Evolutionary conservation across 2,329 filamentous ascomycete species (phyloP), one percentile per base, ranked within the genome.

Genomic region (Calonectria pseudoturangicola): DNA sequence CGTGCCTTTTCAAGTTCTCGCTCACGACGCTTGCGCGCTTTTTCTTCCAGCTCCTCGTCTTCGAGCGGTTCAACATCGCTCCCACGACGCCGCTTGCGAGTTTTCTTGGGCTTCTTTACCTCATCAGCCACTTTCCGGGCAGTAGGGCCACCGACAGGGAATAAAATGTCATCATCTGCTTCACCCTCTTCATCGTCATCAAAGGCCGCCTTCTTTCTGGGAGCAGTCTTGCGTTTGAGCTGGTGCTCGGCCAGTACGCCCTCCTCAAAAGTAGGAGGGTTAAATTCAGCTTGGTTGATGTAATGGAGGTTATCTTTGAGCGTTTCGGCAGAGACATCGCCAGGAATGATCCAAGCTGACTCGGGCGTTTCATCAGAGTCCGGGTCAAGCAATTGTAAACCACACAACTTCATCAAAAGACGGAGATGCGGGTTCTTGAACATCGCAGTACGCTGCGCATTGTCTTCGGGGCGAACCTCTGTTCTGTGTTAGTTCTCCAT

Each of bases 341-440:
- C 88, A 0, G 95, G 94, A 48, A 98, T 88, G 51, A 94, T 86
- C 97, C 97, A 98, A 0, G 88, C 87, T 2, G 94, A 93, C 71
- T 96, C 93, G 0, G 90, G 88, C 4, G 94, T 92, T 80, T 98
- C 94, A 50, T 95, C 92, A 4, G 88, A 79, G 0, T 83, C 83
- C 0, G 88, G 86, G 0, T 85, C 83, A 10, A 89, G 83, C 4
- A 92, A 89, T 79, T 93, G 88, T 73, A 97, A 90, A 0, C 94
- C 94, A 21, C 93, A 88, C 0, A 97, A 88, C 1, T 88, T 93
- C 90, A 98, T 93, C 4, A 99, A 89, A 2, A 98, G 91, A 41
- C 96, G 93, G 2, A 98, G 89, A 79, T 96, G 93, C 12, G 94
- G 92, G 83, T 98, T 97, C 81, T 95, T 97, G 87, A 97, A 97